phyloP scores from a whole-genome alignment of 345 rosid species.

The Gossypium mustelinum region DNA sequence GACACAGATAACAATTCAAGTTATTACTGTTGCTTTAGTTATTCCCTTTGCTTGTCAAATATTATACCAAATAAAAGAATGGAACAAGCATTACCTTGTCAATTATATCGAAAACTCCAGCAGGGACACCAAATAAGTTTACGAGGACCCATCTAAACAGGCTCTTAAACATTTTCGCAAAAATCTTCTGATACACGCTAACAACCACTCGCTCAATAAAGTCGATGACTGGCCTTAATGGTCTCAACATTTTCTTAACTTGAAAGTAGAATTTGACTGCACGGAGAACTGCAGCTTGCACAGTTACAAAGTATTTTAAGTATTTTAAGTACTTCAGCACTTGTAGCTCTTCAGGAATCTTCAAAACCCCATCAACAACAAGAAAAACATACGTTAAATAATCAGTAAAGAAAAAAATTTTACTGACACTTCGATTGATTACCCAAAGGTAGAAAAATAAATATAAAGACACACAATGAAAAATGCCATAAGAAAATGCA shows the following conservation, averaged over 20 bases:
- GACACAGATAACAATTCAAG: background rate
- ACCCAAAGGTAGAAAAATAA: background rate
- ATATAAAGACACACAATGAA: background rate
- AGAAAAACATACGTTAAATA: background rate
- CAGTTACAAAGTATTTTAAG: constrained; percentile 71
- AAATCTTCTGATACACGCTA: constrained; percentile 16
- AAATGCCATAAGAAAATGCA: background rate
- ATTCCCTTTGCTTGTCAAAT: background rate
- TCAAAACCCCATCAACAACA: background rate
- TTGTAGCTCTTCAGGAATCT: constrained; percentile 36
- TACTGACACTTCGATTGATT: background rate
- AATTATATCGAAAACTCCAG: constrained; percentile 63
- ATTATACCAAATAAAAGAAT: background rate
- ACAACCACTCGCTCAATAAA: constrained; percentile 77
- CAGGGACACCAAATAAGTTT: constrained; percentile 59
- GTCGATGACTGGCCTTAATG: constrained; percentile 76
- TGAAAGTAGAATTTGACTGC: constrained; percentile 50
- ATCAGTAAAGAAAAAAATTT: background rate
- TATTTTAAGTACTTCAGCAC: constrained; percentile 56
- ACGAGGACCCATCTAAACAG: constrained; percentile 69
- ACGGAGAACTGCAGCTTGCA: constrained; percentile 67
- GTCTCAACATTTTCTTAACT: constrained; percentile 81
- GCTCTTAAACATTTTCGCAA: constrained; percentile 28
- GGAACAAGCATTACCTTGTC: constrained; percentile 51
- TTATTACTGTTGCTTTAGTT: background rate